A percentile compares a stretch with the other conserved stretches of the same genome.
Evolutionary conservation across 805 yeast genomes (phyloP).

Genomic region (Jamesozyma hellenica): DNA sequence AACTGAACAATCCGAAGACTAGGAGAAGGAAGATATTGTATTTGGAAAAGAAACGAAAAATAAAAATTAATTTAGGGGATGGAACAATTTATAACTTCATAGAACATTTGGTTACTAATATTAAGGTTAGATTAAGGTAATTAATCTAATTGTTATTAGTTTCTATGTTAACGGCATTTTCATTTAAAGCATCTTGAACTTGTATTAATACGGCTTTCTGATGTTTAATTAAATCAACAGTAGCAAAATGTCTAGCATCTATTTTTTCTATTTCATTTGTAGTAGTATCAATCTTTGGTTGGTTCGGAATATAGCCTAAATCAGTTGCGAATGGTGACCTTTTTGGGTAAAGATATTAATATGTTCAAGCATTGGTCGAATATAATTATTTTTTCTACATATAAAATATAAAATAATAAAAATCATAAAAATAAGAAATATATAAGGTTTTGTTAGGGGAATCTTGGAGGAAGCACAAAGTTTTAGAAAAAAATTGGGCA

Average conservation of each 20-base stretch:
- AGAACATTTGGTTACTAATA: too few species aligned
- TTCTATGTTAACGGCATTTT: constrained; percentile 2
- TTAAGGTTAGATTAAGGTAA: too few species aligned
- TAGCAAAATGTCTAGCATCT: not conserved
- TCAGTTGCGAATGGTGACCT: constrained; percentile 6
- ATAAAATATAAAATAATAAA: too few species aligned
- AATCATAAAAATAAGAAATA: too few species aligned
- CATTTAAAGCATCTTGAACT: constrained; percentile 1
- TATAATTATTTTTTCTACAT: too few species aligned
- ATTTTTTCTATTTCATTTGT: too few species aligned
- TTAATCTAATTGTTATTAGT: not conserved
- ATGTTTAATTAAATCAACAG: constrained; percentile 1
- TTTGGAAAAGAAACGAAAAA: too few species aligned
- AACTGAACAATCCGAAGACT: not conserved
- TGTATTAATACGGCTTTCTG: not conserved
- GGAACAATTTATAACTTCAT: too few species aligned
- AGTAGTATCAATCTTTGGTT: constrained; percentile 1
- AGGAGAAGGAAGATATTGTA: constrained; percentile 1
- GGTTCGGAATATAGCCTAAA: constrained; percentile 6
- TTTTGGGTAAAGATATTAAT: not conserved
- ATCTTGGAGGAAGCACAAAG: too few species aligned
- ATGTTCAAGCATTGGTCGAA: not conserved
- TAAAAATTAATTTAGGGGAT: too few species aligned
- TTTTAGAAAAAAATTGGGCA: too few species aligned
- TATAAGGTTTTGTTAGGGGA: too few species aligned